These are phyloP conservation scores for Metschnikowia henanensis DNA, from an alignment of 805 yeast species.

Conservation along the genomic window DNA sequence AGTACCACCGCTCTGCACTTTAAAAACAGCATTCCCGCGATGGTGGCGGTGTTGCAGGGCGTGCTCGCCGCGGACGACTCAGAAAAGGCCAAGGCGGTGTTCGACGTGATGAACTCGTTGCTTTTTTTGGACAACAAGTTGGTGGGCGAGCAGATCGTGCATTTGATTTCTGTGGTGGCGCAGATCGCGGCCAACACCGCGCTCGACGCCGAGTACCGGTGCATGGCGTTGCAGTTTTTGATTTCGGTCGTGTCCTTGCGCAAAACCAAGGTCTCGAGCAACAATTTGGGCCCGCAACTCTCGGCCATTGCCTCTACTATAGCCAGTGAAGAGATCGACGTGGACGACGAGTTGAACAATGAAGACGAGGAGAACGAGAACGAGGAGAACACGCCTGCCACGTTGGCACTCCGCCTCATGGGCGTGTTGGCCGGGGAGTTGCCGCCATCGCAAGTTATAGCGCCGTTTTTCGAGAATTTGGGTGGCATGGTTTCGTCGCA, in stretches of 20 bases:
- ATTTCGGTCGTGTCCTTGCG: slow-evolving; percentile 77
- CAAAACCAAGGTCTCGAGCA: slow-evolving; percentile 74
- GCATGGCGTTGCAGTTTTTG: slow-evolving; percentile 80
- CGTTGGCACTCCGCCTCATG: slow-evolving; percentile 77
- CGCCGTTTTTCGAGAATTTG: slow-evolving; percentile 69
- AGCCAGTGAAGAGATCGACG: slow-evolving; percentile 73
- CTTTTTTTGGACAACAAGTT: slow-evolving; percentile 74
- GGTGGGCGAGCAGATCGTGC: slow-evolving; percentile 71
- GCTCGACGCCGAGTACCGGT: slow-evolving; percentile 79
- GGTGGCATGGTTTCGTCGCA: slow-evolving; percentile 48
- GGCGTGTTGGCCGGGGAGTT: slow-evolving; percentile 77
- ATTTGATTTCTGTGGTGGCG: slow-evolving; percentile 68
- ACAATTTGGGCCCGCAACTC: slow-evolving; percentile 81
- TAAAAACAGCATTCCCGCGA: slow-evolving; percentile 67
- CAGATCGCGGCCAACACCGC: slow-evolving; percentile 67
- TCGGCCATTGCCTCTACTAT: slow-evolving; percentile 72
- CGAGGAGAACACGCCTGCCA: slow-evolving; percentile 80
- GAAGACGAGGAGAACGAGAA: slow-evolving; percentile 92
- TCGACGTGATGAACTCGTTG: slow-evolving; percentile 82
- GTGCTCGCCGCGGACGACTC: slow-evolving; percentile 70
- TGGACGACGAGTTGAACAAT: slow-evolving; percentile 71
- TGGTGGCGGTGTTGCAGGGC: slow-evolving; percentile 79
- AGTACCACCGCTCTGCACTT: slow-evolving; percentile 51
- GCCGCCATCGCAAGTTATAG: slow-evolving; percentile 91
- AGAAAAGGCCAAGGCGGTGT: slow-evolving; percentile 69